Evolutionary conservation across 352 stramenopile species (phyloP).

Genomic region (Globisporangium iwayamae): DNA sequence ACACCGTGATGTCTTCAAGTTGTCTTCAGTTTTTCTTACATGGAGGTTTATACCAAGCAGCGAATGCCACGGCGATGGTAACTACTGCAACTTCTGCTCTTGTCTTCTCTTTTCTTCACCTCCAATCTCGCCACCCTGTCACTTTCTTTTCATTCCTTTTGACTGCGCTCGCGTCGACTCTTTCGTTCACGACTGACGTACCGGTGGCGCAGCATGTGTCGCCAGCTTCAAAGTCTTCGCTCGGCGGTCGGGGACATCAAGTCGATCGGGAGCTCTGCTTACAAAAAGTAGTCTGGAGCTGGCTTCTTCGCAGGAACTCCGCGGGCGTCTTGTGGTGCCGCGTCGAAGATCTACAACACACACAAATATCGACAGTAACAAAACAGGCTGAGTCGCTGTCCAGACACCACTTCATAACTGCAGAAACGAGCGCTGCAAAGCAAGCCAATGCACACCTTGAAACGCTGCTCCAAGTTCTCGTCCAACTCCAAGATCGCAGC

Average conservation of each 20-base stretch:
- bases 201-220: background rate
- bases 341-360: constrained; percentile 93
- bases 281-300: constrained; percentile 99
- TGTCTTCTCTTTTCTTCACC: constrained; percentile 7
- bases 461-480: constrained; percentile 92
- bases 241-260: background rate
- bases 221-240: constrained; percentile 4
- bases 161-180: constrained; percentile 4
- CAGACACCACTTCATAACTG: constrained; percentile 12
- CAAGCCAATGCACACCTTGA: constrained; percentile 51
- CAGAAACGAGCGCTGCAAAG: constrained; percentile 11
- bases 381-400: background rate
- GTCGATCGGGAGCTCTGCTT: constrained; percentile 22
- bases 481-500: constrained; percentile 98
- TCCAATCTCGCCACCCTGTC: constrained; percentile 3
- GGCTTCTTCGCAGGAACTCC: constrained; percentile 98
- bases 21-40: constrained; percentile 15
- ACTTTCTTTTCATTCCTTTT: background rate
- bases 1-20: background rate
- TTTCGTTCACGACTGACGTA: constrained; percentile 5
- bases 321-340: constrained; percentile 94
- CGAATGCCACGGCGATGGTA: constrained; percentile 13
- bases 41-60: constrained; percentile 16
- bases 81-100: constrained; percentile 17
- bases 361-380: constrained; percentile 7